Evolutionary conservation across 2,329 filamentous ascomycete genomes (phyloP).

Genomic region (Apiospora sp.): DNA sequence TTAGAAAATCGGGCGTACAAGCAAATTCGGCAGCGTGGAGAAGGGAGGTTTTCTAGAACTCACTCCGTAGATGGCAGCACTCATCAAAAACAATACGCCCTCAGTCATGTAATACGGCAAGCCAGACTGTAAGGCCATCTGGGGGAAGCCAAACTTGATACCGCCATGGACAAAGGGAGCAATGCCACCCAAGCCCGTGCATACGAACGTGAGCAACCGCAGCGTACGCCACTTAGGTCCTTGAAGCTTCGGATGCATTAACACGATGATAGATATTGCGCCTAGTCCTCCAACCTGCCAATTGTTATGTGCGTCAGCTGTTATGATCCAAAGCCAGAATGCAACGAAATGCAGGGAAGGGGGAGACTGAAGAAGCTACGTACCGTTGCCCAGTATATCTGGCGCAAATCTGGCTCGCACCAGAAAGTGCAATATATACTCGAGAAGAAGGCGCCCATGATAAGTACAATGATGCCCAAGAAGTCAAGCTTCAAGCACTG

Average conservation of each 20-base stretch:
- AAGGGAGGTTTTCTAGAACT: slow-evolving; percentile 33
- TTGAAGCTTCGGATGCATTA: slow-evolving; percentile 46
- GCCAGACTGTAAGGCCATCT: slow-evolving; percentile 49
- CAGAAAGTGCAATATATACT: slow-evolving; percentile 51
- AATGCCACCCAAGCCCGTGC: slow-evolving; percentile 48
- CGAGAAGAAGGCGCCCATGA: slow-evolving; percentile 47
- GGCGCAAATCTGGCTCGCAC: slow-evolving; percentile 44
- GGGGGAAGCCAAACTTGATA: slow-evolving; percentile 45
- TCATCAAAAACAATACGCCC: slow-evolving; percentile 46
- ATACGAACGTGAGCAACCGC: slow-evolving; percentile 47
- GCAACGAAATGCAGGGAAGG: neutral
- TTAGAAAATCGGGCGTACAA: slow-evolving; percentile 25
- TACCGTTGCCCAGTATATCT: slow-evolving; percentile 47
- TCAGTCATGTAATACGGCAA: slow-evolving; percentile 51
- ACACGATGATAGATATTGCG: slow-evolving; percentile 44
- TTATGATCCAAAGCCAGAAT: neutral
- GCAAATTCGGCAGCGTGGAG: slow-evolving; percentile 14
- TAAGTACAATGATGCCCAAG: slow-evolving; percentile 47
- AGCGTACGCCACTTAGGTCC: slow-evolving; percentile 46
- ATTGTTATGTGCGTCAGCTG: neutral
- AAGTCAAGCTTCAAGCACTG: slow-evolving; percentile 50
- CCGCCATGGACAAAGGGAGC: slow-evolving; percentile 50
- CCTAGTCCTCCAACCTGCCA: slow-evolving; percentile 46
- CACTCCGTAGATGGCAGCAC: slow-evolving; percentile 49
- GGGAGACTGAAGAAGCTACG: slow-evolving; percentile 26